Evolutionary conservation across 495 filamentous ascomycete species (phyloP), one percentile per base, ranked within the genome.

Genomic region (Neurospora sp.): DNA sequence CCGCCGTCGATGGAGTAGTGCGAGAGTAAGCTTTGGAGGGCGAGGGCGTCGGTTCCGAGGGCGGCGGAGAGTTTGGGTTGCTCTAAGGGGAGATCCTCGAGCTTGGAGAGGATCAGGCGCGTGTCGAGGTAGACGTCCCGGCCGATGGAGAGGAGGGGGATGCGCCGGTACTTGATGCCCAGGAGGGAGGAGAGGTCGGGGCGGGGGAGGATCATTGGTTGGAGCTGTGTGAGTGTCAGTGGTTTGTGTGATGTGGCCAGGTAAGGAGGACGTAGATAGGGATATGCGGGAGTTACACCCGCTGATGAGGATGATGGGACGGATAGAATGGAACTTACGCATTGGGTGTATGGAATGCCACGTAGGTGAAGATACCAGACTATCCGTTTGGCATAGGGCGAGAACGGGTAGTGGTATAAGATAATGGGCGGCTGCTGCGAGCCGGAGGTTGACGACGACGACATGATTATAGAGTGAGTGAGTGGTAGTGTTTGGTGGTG

Each of bases 91-190:
- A 38, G 70, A 2, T 78, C 72, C 76, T 91, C 88, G 10, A 92
- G 87, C 73, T 87, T 88, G 1, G 74, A 75, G 31, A 93, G 75
- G 71, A 92, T 92, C 27, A 91, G 83, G 23, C 85, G 85, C 5
- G 88, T 87, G 80, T 91, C 88, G 74, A 85, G 83, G 82, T 88
- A 89, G 71, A 90, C 78, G 72, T 87, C 83, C 7, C 85, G 82
- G 40, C 88, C 88, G 72, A 89, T 87, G 39, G 87, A 77, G 69
- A 92, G 76, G 70, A 93, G 73, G 4, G 91, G 91, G 71, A 92
- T 91, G 69, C 91, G 89, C 0, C 90, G 87, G 82, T 93, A 90
- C 6, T 79, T 76, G 75, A 91, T 83, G n/a, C 87, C 87, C 0
- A 92, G 80, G 6, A 78, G 78, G 44, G 70, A 35, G 6, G 81